Conservation (phyloP, 169 alveolate species). For the Pseudocohnilembus persalinus region DNA sequence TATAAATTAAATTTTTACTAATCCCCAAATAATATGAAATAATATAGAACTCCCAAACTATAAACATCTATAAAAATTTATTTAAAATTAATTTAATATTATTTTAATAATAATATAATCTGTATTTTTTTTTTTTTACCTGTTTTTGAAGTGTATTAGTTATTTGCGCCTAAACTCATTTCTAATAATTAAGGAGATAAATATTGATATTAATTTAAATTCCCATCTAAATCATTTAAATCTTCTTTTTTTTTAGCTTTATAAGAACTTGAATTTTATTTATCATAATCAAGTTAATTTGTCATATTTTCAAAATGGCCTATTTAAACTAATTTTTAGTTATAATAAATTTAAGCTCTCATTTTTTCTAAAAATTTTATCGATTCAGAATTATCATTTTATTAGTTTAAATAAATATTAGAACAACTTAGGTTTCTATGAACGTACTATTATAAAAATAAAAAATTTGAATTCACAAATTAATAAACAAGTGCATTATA, state of each 20-base stretch:
- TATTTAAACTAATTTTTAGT: background rate
- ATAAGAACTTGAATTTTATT: too few relatives aligned
- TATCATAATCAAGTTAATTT: background rate
- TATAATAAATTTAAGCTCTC: too few relatives aligned
- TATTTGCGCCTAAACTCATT: background rate
- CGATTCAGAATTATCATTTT: background rate
- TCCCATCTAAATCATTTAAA: background rate
- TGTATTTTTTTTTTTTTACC: too few relatives aligned
- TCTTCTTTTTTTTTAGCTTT: background rate
- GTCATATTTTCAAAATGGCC: background rate
- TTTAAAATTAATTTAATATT: too few relatives aligned
- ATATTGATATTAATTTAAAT: too few relatives aligned
- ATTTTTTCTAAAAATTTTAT: too few relatives aligned
- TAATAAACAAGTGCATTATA: too few relatives aligned
- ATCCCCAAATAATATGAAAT: background rate
- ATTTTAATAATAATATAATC: too few relatives aligned
- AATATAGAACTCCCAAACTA: background rate
- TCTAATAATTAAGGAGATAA: background rate
- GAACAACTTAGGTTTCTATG: background rate
- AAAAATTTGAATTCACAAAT: too few relatives aligned
- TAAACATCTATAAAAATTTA: too few relatives aligned
- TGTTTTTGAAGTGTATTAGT: background rate
- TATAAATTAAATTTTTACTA: background rate
- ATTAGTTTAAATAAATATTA: background rate
- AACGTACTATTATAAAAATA: background rate